A percentile compares a stretch with the other conserved stretches of the same genome.
Conservation (phyloP, 2,329 filamentous ascomycete genomes). For the Ophiostoma montium region DNA sequence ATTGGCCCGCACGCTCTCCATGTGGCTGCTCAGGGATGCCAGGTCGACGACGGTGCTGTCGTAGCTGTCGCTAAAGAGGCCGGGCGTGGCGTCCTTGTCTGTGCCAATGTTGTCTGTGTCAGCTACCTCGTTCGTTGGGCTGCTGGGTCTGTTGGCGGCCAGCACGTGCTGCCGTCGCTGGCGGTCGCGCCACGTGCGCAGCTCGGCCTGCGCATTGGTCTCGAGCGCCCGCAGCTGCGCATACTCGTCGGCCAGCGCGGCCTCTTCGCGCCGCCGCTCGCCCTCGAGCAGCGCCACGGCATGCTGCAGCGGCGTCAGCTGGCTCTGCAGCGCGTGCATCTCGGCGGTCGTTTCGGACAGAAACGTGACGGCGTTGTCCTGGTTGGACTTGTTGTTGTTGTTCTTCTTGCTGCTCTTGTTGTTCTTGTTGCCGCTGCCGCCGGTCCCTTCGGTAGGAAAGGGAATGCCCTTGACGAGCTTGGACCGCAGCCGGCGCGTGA, state of each 20-base stretch:
- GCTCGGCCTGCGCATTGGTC: constrained; percentile 40
- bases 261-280: constrained; percentile 44
- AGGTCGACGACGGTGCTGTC: constrained; percentile 1
- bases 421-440: background rate
- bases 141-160: constrained; percentile 15
- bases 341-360: constrained; percentile 53
- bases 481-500: constrained; percentile 39
- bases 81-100: background rate
- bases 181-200: constrained; percentile 34
- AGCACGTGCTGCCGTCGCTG: constrained; percentile 36
- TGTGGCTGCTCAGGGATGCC: constrained; percentile 30
- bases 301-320: constrained; percentile 49
- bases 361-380: constrained; percentile 25
- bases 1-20: constrained; percentile 42
- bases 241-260: constrained; percentile 41
- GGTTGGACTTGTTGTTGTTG: constrained; percentile 2
- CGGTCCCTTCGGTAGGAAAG: constrained; percentile 33
- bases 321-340: constrained; percentile 38
- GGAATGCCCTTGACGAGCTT: constrained; percentile 47
- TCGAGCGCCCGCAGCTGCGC: constrained; percentile 35
- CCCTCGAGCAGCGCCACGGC: constrained; percentile 44
- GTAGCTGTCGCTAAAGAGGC: background rate
- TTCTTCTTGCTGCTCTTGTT: constrained; percentile 11
- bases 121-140: background rate
- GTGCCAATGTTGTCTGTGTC: background rate